A percentile compares a stretch with the other conserved stretches of the same genome.
Evolutionary conservation across 2,329 filamentous ascomycete species (phyloP).

Genomic region (Fulvia fulva): DNA sequence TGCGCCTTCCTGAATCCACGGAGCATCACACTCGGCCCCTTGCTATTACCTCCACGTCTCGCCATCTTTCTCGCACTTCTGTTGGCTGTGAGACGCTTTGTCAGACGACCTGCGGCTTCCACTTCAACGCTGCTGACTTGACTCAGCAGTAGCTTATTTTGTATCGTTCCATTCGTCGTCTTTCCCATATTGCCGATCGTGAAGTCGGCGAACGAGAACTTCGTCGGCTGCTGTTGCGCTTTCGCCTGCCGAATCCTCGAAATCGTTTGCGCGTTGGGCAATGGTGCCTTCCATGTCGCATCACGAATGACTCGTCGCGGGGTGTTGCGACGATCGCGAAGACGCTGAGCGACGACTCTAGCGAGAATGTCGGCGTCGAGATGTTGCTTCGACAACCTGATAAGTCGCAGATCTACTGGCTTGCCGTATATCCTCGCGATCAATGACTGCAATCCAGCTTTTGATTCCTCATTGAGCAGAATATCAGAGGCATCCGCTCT

Average conservation of each 20-base stretch:
- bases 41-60: conserved; percentile 27
- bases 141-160: conserved; percentile 25
- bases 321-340: conserved; percentile 26
- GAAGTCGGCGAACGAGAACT: conserved; percentile 21
- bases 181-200: conserved; percentile 17
- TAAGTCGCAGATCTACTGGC: conserved; percentile 29
- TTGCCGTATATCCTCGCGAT: conserved; percentile 28
- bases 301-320: conserved; percentile 31
- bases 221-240: conserved; percentile 14
- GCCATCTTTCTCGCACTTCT: conserved; percentile 29
- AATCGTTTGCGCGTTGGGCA: conserved; percentile 26
- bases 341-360: conserved; percentile 26
- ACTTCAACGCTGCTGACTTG: conserved; percentile 30
- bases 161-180: conserved; percentile 22
- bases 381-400: conserved; percentile 27
- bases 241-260: conserved; percentile 26
- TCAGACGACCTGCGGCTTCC: conserved; percentile 32
- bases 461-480: conserved; percentile 15
- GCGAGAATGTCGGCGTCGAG: conserved; percentile 31
- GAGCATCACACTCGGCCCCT: conserved; percentile 27
- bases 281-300: conserved; percentile 30
- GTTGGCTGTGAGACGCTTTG: conserved; percentile 34
- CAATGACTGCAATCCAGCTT: conserved; percentile 13
- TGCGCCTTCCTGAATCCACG: conserved; percentile 29
- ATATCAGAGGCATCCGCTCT: conserved; percentile 2